These are phyloP conservation scores for Fusarium luffae DNA, from an alignment of 2,329 filamentous ascomycete species.

Conservation along the genomic window DNA sequence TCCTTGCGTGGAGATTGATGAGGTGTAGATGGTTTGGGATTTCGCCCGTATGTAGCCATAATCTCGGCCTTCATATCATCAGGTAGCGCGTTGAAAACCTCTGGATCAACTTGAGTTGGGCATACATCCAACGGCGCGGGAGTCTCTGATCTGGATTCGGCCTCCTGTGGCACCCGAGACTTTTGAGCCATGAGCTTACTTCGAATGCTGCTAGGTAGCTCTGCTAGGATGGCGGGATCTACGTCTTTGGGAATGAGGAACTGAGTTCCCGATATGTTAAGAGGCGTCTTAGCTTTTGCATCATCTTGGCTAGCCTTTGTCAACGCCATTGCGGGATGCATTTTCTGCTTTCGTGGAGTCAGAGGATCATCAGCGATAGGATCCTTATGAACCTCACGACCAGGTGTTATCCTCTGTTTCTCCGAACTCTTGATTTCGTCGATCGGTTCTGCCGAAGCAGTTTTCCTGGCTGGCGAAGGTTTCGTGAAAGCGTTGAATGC, in stretches of 20 bases:
- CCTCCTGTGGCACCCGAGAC: conserved; percentile 39
- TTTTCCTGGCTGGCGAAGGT: conserved; percentile 54
- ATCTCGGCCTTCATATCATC: conserved; percentile 88
- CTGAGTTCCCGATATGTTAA: conserved; percentile 88
- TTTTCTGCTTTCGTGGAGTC: conserved; percentile 64
- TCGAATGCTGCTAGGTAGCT: conserved; percentile 85
- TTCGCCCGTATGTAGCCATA: conserved; percentile 73
- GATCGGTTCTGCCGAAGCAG: conserved; percentile 58
- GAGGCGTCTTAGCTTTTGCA: conserved; percentile 69
- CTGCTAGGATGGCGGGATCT: conserved; percentile 83
- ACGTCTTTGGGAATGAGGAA: conserved; percentile 89
- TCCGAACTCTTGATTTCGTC: conserved; percentile 59
- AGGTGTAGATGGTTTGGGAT: conserved; percentile 51
- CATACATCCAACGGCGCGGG: conserved; percentile 58
- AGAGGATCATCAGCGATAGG: conserved; percentile 66
- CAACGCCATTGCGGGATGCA: conserved; percentile 65
- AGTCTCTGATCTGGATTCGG: conserved; percentile 53
- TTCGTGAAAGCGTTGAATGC: conserved; percentile 71
- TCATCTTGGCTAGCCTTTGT: conserved; percentile 62
- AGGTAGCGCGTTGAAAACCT: conserved; percentile 84
- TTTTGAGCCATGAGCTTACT: conserved; percentile 75
- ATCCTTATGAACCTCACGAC: conserved; percentile 54
- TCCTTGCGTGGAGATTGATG: conserved; percentile 68
- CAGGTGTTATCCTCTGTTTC: conserved; percentile 47
- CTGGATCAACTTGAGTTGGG: conserved; percentile 85